These are phyloP conservation scores for Malassezia obtusa DNA, from an alignment of 1,284 basidiomycete species.

Conservation along the genomic window DNA sequence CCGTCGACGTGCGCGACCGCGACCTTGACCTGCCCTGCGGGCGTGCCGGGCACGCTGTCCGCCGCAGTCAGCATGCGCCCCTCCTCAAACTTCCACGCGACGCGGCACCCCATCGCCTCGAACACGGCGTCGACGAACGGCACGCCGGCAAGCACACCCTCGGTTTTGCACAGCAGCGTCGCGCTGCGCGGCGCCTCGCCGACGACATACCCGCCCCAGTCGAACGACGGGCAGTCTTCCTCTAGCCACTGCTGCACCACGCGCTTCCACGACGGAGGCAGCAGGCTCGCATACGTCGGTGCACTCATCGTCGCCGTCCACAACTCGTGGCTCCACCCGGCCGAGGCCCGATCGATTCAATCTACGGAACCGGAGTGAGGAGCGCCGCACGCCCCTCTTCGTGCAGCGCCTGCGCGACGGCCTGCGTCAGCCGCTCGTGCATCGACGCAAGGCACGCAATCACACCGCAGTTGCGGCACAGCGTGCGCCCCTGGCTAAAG, in stretches of 20 bases:
- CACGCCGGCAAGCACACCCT: conserved; percentile 79
- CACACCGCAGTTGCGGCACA: conserved; percentile 78
- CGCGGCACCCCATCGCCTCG: conserved; percentile 78
- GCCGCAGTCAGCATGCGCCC: conserved; percentile 56
- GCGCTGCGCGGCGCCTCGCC: conserved; percentile 80
- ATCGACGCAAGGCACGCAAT: conserved; percentile 64
- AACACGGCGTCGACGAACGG: conserved; percentile 96
- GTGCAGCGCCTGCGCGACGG: conserved; percentile 61
- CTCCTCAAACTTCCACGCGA: conserved; percentile 84
- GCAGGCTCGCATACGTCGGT: conserved; percentile 25
- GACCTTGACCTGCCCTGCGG: conserved; percentile 54
- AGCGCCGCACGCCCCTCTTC: conserved; percentile 49
- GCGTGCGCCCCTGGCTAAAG: conserved; percentile 75
- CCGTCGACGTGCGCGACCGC: conserved; percentile 78
- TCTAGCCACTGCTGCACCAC: conserved; percentile 73
- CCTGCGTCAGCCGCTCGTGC: conserved; percentile 62
- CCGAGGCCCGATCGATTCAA: background rate
- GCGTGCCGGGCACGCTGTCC: background rate
- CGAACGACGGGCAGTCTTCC: conserved; percentile 92
- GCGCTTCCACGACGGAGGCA: conserved; percentile 52
- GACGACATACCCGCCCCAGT: conserved; percentile 94
- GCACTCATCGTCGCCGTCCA: background rate
- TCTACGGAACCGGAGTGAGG: background rate
- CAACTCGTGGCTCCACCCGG: too few relatives aligned
- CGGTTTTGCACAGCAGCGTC: conserved; percentile 72